Base-by-base conservation (phyloP, 2,329 filamentous ascomycete species). In the Claviceps cyperi region DNA sequence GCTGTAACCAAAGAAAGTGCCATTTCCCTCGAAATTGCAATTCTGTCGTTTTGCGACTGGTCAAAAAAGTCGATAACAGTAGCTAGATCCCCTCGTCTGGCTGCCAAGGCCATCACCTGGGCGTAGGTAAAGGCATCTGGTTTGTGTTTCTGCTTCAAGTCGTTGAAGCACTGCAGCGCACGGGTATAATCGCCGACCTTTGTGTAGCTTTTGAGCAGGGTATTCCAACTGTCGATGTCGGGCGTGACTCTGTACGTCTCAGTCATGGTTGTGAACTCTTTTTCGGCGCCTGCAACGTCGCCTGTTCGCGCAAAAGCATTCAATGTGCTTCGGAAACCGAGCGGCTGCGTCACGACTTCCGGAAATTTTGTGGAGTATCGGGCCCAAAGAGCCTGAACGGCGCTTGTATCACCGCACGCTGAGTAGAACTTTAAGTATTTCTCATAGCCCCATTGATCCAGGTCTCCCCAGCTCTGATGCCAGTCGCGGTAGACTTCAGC, bases 41-140 rank as follows among this genome's bases (percentile, higher is more conserved):
- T 61, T 0, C 66, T 60, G 2, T 69, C 61, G n/a, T 74, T 60
- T 52, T 79, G 75, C 14, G 85, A 83, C 51, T 78, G 70, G 32
- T 74, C 71, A 56, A 85, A 80, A 15, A 94, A 65, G 21, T 81
- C 72, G 22, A 83, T 69, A 1, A 85, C 80, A 48, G 77, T 76
- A 21, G 83, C 77, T 1, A 90, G 66, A 60, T 96, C 89, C 21
- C 90, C 89, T 56, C 79, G 75, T 14, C 72, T 73, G 15, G 82
- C 81, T 47, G 79, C 78, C 58, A 94, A 72, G 22, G 78, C 75
- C 77, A 95, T 85, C 54, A 94, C 67, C 5, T 82, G 84, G 3
- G 77, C 79, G 58, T 87, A 88, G 0, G 82, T 85, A 57, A 78
- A 74, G 0, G 67, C 59, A 61, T 86, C 77, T 0, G 85, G 82